Conservation (phyloP, 441 rosid genomes). For the Capsella rubella region DNA sequence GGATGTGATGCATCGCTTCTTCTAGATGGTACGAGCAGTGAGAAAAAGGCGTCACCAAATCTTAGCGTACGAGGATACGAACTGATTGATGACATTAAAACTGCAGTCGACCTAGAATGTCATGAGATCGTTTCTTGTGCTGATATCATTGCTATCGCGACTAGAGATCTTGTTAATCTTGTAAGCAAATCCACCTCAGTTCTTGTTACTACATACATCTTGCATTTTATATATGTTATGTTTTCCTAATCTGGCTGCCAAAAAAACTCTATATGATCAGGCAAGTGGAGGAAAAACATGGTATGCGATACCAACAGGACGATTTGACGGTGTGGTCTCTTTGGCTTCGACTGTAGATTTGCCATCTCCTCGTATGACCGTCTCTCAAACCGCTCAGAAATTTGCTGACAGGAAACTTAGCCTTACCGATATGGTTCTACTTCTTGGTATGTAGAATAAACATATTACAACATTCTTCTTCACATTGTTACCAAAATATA, state of each 20-base stretch:
- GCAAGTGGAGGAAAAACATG: constrained; percentile 39
- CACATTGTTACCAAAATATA: no score
- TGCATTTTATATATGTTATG: not conserved
- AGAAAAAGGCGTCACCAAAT: constrained; percentile 62
- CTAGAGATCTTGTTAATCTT: constrained; percentile 62
- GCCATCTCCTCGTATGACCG: constrained; percentile 49
- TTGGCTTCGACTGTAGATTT: constrained; percentile 49
- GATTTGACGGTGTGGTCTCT: constrained; percentile 53
- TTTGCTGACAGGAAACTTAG: constrained; percentile 42
- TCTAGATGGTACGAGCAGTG: constrained; percentile 50
- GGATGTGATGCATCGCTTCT: constrained; percentile 79
- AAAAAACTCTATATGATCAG: constrained; percentile 23
- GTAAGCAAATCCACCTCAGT: constrained; percentile 40
- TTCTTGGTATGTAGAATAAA: constrained; percentile 52
- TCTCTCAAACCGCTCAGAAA: constrained; percentile 43
- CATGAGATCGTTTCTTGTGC: constrained; percentile 61
- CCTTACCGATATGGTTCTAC: constrained; percentile 54
- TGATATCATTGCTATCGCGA: constrained; percentile 66
- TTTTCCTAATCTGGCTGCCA: not conserved
- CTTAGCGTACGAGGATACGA: constrained; percentile 64
- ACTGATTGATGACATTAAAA: constrained; percentile 57
- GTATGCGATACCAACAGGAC: constrained; percentile 63
- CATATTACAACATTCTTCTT: not conserved
- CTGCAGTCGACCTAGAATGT: constrained; percentile 51
- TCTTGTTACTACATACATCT: not conserved